Evolutionary conservation across 176 grass and related monocot species (phyloP).

Genomic region (Rhynchospora breviuscula): DNA sequence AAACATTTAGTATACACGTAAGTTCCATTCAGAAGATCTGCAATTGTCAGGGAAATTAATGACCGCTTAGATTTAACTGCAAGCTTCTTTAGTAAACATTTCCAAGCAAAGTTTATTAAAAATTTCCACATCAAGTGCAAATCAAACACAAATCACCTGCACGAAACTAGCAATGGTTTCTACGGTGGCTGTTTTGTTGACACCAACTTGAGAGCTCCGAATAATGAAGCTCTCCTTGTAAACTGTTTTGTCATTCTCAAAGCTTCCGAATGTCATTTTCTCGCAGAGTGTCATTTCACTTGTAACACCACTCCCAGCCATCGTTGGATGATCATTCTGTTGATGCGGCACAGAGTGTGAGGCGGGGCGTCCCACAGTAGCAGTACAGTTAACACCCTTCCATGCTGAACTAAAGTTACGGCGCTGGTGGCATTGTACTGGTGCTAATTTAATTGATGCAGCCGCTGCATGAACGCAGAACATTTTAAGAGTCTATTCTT

Average conservation of each 20-base stretch:
- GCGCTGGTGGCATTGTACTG: background rate
- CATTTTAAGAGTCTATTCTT: background rate
- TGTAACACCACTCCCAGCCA: background rate
- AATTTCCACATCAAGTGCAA: too few relatives aligned
- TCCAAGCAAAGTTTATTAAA: too few relatives aligned
- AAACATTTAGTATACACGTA: background rate
- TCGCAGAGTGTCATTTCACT: background rate
- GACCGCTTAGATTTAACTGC: too few relatives aligned
- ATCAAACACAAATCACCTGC: background rate
- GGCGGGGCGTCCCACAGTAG: background rate
- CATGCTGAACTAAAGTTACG: background rate
- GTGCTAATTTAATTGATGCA: background rate
- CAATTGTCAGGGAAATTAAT: too few relatives aligned
- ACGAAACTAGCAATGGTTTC: conserved; percentile 1
- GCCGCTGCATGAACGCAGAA: background rate
- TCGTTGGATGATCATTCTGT: background rate
- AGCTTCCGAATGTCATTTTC: background rate
- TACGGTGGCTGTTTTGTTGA: background rate
- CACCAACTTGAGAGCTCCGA: background rate
- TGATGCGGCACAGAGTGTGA: background rate
- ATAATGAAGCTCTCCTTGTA: background rate
- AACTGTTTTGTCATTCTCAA: background rate
- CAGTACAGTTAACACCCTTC: background rate
- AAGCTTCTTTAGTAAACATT: too few relatives aligned
- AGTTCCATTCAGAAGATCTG: too few relatives aligned